These are phyloP conservation scores for Elongisporangium prolatum DNA, from an alignment of 352 stramenopile species.

Conservation along the genomic window DNA sequence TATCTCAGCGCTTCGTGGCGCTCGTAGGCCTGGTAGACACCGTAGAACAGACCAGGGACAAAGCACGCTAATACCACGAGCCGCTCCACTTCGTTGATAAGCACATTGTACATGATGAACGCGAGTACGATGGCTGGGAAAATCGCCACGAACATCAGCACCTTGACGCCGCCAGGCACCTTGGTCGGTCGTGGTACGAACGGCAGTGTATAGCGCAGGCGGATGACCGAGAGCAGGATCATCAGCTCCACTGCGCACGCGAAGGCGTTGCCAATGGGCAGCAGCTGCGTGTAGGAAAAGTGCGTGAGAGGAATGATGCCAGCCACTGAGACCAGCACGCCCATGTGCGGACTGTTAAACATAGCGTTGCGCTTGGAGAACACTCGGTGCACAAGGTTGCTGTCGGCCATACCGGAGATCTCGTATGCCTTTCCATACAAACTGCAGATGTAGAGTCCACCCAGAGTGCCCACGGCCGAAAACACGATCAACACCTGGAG, in stretches of 20 bases:
- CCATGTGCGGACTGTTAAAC: conserved; percentile 38
- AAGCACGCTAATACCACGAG: conserved; percentile 43
- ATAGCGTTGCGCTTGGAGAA: conserved; percentile 54
- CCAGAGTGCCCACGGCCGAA: conserved; percentile 69
- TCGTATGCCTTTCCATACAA: conserved; percentile 89
- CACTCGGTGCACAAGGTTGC: conserved; percentile 68
- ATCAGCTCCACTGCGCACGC: conserved; percentile 80
- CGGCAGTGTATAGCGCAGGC: conserved; percentile 64
- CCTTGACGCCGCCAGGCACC: conserved; percentile 22
- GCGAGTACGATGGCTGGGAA: conserved; percentile 20
- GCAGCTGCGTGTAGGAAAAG: conserved; percentile 52
- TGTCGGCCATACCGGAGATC: conserved; percentile 70
- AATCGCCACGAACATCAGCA: conserved; percentile 15
- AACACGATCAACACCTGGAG: conserved; percentile 85
- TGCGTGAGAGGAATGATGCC: conserved; percentile 29
- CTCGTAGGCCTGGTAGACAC: conserved; percentile 17
- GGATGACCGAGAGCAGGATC: conserved; percentile 86
- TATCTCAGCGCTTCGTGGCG: not conserved
- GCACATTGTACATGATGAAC: conserved; percentile 34
- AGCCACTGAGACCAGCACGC: conserved; percentile 28
- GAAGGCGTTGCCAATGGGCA: conserved; percentile 89
- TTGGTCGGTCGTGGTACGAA: conserved; percentile 59
- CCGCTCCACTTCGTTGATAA: conserved; percentile 19
- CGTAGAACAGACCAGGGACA: conserved; percentile 25
- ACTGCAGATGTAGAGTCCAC: conserved; percentile 89